A percentile compares a stretch with the other conserved stretches of the same genome.
Conservation (phyloP, 1,284 basidiomycete species). For the Ustilago trichophora region DNA sequence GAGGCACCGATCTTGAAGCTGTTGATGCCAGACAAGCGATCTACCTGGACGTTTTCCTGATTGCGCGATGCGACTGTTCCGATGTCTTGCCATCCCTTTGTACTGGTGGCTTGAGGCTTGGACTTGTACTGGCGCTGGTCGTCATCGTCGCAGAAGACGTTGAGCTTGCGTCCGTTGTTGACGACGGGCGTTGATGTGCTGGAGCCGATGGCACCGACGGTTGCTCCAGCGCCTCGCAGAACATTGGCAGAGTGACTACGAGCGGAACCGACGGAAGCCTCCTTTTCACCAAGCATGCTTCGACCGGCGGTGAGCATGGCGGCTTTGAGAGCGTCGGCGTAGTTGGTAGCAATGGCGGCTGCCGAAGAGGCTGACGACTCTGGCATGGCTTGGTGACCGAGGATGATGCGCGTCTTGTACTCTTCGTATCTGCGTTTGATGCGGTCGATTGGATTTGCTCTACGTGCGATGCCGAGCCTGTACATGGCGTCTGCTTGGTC, state of each 20-base stretch:
- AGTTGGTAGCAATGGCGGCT: constrained; percentile 16
- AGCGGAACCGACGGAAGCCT: constrained; percentile 24
- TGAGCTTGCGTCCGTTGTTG: constrained; percentile 53
- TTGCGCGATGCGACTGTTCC: constrained; percentile 45
- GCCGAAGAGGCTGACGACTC: constrained; percentile 14
- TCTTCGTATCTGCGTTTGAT: constrained; percentile 84
- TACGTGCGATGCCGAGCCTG: constrained; percentile 81
- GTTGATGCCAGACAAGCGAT: constrained; percentile 25
- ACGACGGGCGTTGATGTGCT: constrained; percentile 9
- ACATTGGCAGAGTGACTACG: constrained; percentile 44
- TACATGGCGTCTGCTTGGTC: constrained; percentile 78
- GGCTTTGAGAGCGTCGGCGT: constrained; percentile 49
- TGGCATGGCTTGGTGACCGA: constrained; percentile 25
- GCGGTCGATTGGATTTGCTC: constrained; percentile 82
- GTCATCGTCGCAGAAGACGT: constrained; percentile 57
- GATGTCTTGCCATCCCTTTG: constrained; percentile 51
- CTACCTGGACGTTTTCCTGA: constrained; percentile 52
- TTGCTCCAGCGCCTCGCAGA: constrained; percentile 29
- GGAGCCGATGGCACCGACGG: constrained; percentile 22
- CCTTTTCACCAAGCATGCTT: constrained; percentile 61
- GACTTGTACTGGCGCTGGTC: constrained; percentile 6
- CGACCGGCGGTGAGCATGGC: constrained; percentile 57
- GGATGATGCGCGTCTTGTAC: constrained; percentile 74
- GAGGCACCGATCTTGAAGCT: constrained; percentile 41
- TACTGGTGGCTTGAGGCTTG: constrained; percentile 14